Base-by-base conservation (phyloP, 2,329 filamentous ascomycete genomes). In the Aspergillus brasiliensis region DNA sequence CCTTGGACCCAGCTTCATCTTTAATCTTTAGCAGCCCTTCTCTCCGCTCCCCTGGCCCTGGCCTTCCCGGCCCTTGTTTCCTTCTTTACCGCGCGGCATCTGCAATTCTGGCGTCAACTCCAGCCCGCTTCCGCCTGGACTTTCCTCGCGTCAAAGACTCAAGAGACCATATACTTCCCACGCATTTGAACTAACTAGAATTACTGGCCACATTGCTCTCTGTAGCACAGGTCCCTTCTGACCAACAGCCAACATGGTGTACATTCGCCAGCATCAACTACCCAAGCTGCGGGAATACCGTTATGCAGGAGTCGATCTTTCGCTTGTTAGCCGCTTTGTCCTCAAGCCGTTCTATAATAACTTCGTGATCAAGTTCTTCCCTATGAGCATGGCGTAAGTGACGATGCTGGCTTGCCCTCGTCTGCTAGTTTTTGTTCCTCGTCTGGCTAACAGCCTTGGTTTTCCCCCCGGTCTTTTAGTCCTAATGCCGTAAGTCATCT, bases 281-380 rank as follows among this genome's bases (percentile, higher is more conserved):
- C 88, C 90, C 40, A 91, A 91, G 75, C 87, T 99, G 70, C 91
- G 91, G 78, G 86, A 93, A 78, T 99, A 99, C 87, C 95, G 96
- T 80, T 99, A 99, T 84, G 91, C 90, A 42, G 86, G 87, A 59
- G 91, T 98, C 71, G 95, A 99, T 79, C 91, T 91, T 77, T 97
- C 92, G 61, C 82, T 97, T 62, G 83, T 92, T 42, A 97, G 93
- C 65, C 91, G 89, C 77, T 98, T 97, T 81, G 86, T 99, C 66
- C 82, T 99, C 71, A 98, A 99, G 83, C 95, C 95, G 7, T 99
- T 98, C 80, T 99, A 98, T 83, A 96, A 88, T 72, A 89, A 96
- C 79, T 84, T 95, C 67, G 94, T 96, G 72, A 97, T 99, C 81
- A 88, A 94, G 65, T 90, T 89, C 79, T 98, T 99, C 75, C 95